Evolutionary conservation across 495 filamentous ascomycete species (phyloP), one percentile per base, ranked within the genome.

Genomic region (Talaromyces proteolyticus): DNA sequence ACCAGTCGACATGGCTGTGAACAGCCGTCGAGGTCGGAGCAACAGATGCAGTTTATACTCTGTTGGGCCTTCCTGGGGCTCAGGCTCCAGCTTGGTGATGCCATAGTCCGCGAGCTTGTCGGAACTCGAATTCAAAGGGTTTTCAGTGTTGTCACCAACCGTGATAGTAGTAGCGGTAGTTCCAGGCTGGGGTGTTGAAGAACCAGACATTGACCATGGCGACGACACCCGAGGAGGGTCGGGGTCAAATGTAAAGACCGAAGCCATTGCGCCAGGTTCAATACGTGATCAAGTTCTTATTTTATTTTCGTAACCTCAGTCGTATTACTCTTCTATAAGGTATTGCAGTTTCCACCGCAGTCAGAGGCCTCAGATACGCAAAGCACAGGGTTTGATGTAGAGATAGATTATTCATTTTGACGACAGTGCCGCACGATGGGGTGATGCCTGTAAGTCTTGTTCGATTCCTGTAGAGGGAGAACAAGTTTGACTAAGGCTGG

Each of bases 21-120:
- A 92, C 26, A 75, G 80, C 62, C 91, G 76, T 51, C 93, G 77
- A 25, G 88, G 83, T 29, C 88, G 81, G 25, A 95, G 69, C 8
- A 96, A 75, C n/a, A 97, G 74, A 73, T 96, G 93, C 41, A 98
- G 69, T 64, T 98, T 98, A 69, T 97, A 98, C 68, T 97, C 93
- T 6, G 85, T 93, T 24, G 93, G 88, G 0, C 93, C 93, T 48
- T 93, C 86, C 60, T 97, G 91, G 4, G 93, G 93, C 63, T 98
- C 93, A 16, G 93, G 81, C 51, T 90, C 84, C 12, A 98, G 70
- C 57, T 86, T 88, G 24, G 82, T 84, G 20, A 93, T 77, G 2
- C 81, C 81, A 61, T 82, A 85, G 44, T 88, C 84, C 8, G 80
- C 82, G 41, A 88, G 52, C 16, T 63, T 73, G n/a, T 72, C 58